These are phyloP conservation scores for Trichoderma sp. DNA, from an alignment of 2,329 filamentous ascomycete genomes.

Conservation along the genomic window DNA sequence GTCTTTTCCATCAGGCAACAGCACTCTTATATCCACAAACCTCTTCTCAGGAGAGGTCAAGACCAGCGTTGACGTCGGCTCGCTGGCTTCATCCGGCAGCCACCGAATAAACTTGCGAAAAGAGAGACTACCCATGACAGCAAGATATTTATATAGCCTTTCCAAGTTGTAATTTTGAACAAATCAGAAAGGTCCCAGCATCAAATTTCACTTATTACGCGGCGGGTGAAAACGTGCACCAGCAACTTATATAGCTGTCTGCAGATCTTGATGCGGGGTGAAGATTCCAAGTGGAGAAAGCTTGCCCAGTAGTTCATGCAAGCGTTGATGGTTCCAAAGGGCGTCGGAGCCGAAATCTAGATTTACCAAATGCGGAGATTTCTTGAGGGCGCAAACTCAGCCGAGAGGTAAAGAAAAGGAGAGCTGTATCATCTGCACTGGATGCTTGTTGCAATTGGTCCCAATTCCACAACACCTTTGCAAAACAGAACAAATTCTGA, in stretches of 20 bases:
- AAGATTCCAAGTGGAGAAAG: conserved; percentile 5
- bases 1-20: conserved; percentile 38
- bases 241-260: not conserved
- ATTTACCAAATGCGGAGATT: not conserved
- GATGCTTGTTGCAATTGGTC: not conserved
- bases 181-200: not conserved
- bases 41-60: conserved; percentile 60
- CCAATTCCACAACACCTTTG: not conserved
- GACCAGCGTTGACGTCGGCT: conserved; percentile 67
- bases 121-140: conserved; percentile 56
- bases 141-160: not conserved
- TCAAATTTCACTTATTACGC: not conserved
- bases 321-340: not conserved
- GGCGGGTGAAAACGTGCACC: no score
- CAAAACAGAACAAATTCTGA: not conserved
- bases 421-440: not conserved
- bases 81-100: conserved; percentile 54
- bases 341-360: not conserved
- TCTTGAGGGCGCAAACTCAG: not conserved
- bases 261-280: conserved; percentile 9
- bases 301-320: not conserved
- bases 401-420: not conserved
- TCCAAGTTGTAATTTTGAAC: not conserved
- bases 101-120: conserved; percentile 63
- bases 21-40: conserved; percentile 66